Percentiles rank a stretch among this genome's conserved stretches.
Conservation (phyloP, 2,329 filamentous ascomycete genomes). For the Arachnomyces sp. region DNA sequence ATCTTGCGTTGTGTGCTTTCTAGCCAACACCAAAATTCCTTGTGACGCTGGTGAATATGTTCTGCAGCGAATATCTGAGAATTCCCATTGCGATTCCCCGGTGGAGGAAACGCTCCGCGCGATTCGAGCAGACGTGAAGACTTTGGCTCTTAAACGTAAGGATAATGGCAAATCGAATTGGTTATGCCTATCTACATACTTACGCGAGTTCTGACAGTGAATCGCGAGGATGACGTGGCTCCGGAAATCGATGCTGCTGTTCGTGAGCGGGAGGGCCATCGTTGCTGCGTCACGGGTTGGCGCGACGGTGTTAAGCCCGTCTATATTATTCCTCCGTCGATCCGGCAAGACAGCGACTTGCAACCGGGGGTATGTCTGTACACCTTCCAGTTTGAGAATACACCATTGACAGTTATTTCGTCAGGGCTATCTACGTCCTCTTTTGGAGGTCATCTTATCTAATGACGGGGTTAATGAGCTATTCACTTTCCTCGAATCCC, state of each 20-base stretch:
- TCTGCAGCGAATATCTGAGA: constrained; percentile 5
- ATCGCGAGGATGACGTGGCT: constrained; percentile 1
- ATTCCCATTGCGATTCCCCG: neutral
- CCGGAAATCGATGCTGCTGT: constrained; percentile 6
- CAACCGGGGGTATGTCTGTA: no score
- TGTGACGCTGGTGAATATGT: constrained; percentile 5
- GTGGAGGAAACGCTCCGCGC: constrained; percentile 7
- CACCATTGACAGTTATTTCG: neutral
- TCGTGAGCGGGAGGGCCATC: constrained; percentile 1
- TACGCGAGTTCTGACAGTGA: constrained; percentile 2
- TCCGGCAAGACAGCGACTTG: constrained; percentile 3
- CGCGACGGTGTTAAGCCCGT: constrained; percentile 1
- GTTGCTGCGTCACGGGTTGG: constrained; percentile 7
- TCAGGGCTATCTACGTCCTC: constrained; percentile 5
- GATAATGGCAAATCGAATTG: constrained; percentile 1
- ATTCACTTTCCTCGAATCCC: constrained; percentile 3
- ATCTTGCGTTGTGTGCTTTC: constrained; percentile 2
- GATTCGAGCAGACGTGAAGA: constrained; percentile 1
- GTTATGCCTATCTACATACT: neutral
- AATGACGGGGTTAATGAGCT: constrained; percentile 3
- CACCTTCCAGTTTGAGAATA: neutral
- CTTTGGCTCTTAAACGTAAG: constrained; percentile 7
- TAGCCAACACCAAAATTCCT: neutral
- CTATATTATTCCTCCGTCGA: constrained; percentile 8
- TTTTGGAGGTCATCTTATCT: constrained; percentile 7